phyloP scores from a whole-genome alignment of 2,329 filamentous ascomycete species.

The Onygenales sp. region DNA sequence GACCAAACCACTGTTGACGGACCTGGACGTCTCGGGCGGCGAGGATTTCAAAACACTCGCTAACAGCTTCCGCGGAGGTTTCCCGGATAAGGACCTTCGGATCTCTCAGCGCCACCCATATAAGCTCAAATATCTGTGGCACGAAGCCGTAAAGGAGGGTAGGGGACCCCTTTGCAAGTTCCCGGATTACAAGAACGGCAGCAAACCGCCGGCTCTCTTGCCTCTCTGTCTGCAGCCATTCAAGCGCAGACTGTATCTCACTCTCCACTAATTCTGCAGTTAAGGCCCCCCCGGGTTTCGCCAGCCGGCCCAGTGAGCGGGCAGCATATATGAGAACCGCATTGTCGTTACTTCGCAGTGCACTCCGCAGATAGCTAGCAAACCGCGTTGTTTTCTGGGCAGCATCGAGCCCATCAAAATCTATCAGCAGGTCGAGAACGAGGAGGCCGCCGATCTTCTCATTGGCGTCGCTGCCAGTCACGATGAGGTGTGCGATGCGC shows the following conservation, averaged over 20 bases:
- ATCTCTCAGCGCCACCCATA: slow-evolving; percentile 90
- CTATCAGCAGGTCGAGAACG: slow-evolving; percentile 84
- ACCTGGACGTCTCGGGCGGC: slow-evolving; percentile 82
- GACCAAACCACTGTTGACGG: slow-evolving; percentile 77
- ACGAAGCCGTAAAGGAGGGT: slow-evolving; percentile 95
- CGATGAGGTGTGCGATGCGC: slow-evolving; percentile 63
- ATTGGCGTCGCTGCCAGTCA: slow-evolving; percentile 74
- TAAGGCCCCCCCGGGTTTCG: slow-evolving; percentile 82
- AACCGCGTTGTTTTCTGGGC: slow-evolving; percentile 92
- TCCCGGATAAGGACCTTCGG: slow-evolving; percentile 83
- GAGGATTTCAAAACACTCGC: slow-evolving; percentile 92
- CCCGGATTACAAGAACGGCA: slow-evolving; percentile 80
- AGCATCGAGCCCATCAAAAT: slow-evolving; percentile 91
- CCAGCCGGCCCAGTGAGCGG: slow-evolving; percentile 78
- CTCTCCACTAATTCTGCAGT: slow-evolving; percentile 94
- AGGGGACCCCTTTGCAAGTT: slow-evolving; percentile 84
- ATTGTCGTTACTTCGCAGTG: slow-evolving; percentile 84
- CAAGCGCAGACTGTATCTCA: slow-evolving; percentile 89
- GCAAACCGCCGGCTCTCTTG: slow-evolving; percentile 90
- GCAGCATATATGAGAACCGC: slow-evolving; percentile 85
- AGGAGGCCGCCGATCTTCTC: slow-evolving; percentile 88
- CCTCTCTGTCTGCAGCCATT: slow-evolving; percentile 93
- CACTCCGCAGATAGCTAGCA: slow-evolving; percentile 76
- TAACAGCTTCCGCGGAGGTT: slow-evolving; percentile 85
- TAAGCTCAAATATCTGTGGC: slow-evolving; percentile 86